A percentile compares a stretch with the other conserved stretches of the same genome.
These are phyloP conservation scores for Hippophae tibetana DNA, from an alignment of 306 rosid species.

Conservation along the genomic window DNA sequence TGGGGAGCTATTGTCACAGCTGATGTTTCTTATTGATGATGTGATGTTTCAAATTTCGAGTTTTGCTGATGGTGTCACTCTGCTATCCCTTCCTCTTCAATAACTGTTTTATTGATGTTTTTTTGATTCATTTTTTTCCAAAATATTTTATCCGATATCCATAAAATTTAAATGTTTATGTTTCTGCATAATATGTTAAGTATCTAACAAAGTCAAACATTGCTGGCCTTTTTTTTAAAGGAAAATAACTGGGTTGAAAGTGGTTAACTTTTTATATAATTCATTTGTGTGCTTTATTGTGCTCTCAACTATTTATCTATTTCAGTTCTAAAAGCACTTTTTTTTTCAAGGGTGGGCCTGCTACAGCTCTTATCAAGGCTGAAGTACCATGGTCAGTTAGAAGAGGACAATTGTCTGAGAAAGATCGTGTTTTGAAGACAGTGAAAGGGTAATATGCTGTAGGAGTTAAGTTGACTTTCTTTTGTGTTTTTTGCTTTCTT, in stretches of 20 bases:
- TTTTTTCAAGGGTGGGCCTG: constrained; percentile 58
- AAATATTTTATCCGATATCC: too few relatives aligned
- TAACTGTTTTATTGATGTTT: too few relatives aligned
- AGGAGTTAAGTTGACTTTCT: background rate
- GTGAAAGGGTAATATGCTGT: constrained; percentile 66
- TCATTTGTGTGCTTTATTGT: constrained; percentile 5
- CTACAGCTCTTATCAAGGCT: constrained; percentile 71
- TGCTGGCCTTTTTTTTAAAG: too few relatives aligned
- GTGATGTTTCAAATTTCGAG: too few relatives aligned
- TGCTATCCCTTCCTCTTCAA: too few relatives aligned
- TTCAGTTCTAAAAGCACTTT: constrained; percentile 4
- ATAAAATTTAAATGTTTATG: too few relatives aligned
- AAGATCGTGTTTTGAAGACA: constrained; percentile 86
- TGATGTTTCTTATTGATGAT: too few relatives aligned
- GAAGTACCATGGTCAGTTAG: constrained; percentile 95
- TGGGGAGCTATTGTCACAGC: too few relatives aligned
- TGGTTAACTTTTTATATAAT: background rate
- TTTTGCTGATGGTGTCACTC: too few relatives aligned
- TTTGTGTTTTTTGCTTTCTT: background rate
- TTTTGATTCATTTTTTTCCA: too few relatives aligned
- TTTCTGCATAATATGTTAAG: too few relatives aligned
- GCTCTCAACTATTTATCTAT: background rate
- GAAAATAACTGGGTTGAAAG: background rate
- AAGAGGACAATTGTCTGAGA: constrained; percentile 73
- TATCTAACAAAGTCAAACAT: too few relatives aligned